Evolutionary conservation across 768 basidiomycete genomes (phyloP).

Genomic region (Fomitopsis pulvina): DNA sequence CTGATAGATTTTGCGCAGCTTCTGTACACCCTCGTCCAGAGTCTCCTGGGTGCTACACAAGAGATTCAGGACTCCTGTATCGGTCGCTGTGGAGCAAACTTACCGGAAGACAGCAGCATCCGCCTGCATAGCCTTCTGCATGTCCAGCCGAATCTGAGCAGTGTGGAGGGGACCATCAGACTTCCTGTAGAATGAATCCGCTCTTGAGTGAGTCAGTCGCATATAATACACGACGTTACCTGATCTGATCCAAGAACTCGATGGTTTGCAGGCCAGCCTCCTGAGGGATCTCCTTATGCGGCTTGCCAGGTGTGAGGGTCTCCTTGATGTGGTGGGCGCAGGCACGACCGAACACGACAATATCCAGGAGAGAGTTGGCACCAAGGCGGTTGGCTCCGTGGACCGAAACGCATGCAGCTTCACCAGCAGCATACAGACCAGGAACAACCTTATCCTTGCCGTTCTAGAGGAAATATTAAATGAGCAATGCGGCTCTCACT

Average conservation of each 20-base stretch:
- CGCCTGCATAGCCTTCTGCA: slow-evolving; percentile 99
- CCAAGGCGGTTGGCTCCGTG: slow-evolving; percentile 99
- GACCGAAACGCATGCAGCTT: slow-evolving; percentile 98
- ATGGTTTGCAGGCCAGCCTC: slow-evolving; percentile 82
- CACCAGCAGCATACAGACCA: slow-evolving; percentile 96
- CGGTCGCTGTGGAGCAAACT: slow-evolving; percentile 5
- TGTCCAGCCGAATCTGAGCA: slow-evolving; percentile 83
- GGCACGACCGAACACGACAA: slow-evolving; percentile 99
- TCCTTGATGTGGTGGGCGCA: slow-evolving; percentile 97
- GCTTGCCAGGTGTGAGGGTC: slow-evolving; percentile 80
- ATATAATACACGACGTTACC: slow-evolving; percentile 29
- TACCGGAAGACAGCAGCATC: slow-evolving; percentile 97
- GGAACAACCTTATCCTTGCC: slow-evolving; percentile 94
- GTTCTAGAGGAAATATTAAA: slow-evolving; percentile 29
- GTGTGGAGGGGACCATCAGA: slow-evolving; percentile 80
- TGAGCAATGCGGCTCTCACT: neutral
- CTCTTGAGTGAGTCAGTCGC: neutral
- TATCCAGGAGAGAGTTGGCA: slow-evolving; percentile 97
- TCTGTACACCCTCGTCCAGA: slow-evolving; percentile 89
- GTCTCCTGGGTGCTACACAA: slow-evolving; percentile 68
- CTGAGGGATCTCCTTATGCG: slow-evolving; percentile 83
- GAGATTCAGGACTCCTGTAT: neutral
- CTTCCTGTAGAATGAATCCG: slow-evolving; percentile 36
- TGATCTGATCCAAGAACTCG: slow-evolving; percentile 84
- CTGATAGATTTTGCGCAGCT: slow-evolving; percentile 80